Conservation (phyloP, 1,284 basidiomycete species). For the Earliella scabrosa region DNA sequence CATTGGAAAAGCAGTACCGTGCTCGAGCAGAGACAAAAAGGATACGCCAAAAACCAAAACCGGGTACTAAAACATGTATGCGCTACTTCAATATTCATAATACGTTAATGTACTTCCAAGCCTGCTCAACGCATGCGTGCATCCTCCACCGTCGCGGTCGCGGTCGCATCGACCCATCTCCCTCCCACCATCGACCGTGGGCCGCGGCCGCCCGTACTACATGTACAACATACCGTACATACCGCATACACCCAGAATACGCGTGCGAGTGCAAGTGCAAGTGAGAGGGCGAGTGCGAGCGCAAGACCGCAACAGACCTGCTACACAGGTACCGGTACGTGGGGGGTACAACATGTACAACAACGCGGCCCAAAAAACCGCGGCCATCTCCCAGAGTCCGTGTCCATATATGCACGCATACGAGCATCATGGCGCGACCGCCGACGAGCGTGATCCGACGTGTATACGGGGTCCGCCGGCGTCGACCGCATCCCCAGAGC, state of each 20-base stretch:
- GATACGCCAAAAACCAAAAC: neutral
- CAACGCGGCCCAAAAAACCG: conserved; percentile 2
- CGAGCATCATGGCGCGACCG: neutral
- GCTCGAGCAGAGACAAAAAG: no score
- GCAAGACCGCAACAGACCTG: neutral
- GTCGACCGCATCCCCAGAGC: neutral
- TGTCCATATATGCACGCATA: conserved; percentile 4
- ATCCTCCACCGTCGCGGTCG: neutral
- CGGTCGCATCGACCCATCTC: neutral
- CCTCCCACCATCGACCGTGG: no score
- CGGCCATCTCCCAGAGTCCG: conserved; percentile 7
- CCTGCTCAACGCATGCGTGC: neutral
- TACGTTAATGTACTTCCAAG: conserved; percentile 21
- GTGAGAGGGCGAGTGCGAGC: neutral
- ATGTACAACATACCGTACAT: neutral
- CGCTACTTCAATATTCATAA: conserved; percentile 13
- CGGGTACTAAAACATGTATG: conserved; percentile 15
- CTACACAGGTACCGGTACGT: neutral
- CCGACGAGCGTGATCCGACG: conserved; percentile 8
- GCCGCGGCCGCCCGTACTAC: no score
- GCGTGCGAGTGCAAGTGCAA: no score
- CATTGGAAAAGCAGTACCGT: no score
- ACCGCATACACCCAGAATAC: no score
- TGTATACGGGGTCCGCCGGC: conserved; percentile 11
- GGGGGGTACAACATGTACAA: conserved; percentile 21